Base-by-base conservation (phyloP, 129 eudicot species). In the Tagetes patula region DNA sequence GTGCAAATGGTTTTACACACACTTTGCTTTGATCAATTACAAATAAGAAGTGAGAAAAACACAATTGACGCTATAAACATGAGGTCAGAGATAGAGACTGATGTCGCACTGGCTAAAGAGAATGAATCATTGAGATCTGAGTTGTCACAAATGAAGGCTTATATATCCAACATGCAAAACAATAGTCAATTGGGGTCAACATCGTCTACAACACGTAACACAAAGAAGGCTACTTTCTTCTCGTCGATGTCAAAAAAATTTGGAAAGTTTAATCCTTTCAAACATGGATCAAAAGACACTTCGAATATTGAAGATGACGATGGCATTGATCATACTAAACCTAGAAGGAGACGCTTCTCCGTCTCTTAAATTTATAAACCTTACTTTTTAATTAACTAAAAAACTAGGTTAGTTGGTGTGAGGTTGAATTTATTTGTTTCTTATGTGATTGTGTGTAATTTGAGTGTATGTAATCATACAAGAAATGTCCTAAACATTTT, bases 181-280 rank as follows among this genome's bases (percentile, higher is more conserved):
- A 77, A 61, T 56, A 70, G 50, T 59, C 27, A 52, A 6, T 64
- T 42, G n/a, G 86, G 75, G 14, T 85, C 80, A 3, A 69, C 85
- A 39, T 77, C 96, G 3, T 27, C 48, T 56, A 81, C 46, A 60
- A 79, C 31, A 56, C 69, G 61, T 9, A 79, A 41, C 27, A 3
- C 59, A 1, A 89, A 73, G 47, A 89, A 82, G 69, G 73, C 59
- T 1, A 87, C 82, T 1, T 93, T 93, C 81, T 93, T 93, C 77
- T 89, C 96, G 0, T 84, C 98, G 0, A 61, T 93, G 90, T 89
- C 98, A 2, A 93, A 87, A 83, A 93, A 85, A 2, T 31, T 93
- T 31, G 98, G 98, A 2, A 93, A 81, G 79, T 64, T 93, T 69
- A 93, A 93, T 75, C 98, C 98, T 5, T 93, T 93, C 55, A 93